Percentiles rank a stretch among this genome's conserved stretches.
These are phyloP conservation scores for Pistacia integerrima DNA, from an alignment of 345 rosid species.

Conservation along the genomic window DNA sequence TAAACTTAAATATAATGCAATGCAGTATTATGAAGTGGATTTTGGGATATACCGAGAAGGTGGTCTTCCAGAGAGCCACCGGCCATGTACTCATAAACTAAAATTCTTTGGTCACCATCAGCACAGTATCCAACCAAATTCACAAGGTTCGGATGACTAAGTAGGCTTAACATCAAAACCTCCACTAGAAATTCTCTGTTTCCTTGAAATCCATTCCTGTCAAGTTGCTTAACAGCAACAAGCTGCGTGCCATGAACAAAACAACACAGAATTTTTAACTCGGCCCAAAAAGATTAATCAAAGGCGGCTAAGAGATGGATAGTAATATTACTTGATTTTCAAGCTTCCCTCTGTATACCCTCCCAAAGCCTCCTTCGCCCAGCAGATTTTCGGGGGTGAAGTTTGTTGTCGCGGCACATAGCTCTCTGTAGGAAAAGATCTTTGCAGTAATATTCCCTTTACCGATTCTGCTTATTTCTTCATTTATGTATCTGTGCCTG, in stretches of 20 bases:
- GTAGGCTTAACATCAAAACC: conserved; percentile 73
- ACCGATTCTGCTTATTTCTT: conserved; percentile 62
- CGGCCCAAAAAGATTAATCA: not conserved
- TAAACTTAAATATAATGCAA: too few species aligned
- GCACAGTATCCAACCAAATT: conserved; percentile 77
- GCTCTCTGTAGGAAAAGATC: conserved; percentile 63
- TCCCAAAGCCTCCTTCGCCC: conserved; percentile 98
- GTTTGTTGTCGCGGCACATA: conserved; percentile 63
- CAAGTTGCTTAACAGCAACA: conserved; percentile 82
- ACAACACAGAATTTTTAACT: conserved; percentile 12
- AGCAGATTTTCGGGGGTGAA: conserved; percentile 65
- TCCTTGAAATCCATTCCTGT: conserved; percentile 85
- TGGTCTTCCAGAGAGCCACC: conserved; percentile 80
- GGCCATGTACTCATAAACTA: conserved; percentile 71
- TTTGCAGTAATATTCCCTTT: conserved; percentile 68
- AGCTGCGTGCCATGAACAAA: conserved; percentile 30
- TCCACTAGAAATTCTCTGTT: conserved; percentile 80
- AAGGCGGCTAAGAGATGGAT: not conserved
- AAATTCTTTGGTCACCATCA: conserved; percentile 72
- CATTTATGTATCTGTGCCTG: conserved; percentile 64
- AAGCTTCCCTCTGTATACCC: conserved; percentile 74
- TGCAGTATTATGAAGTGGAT: too few species aligned
- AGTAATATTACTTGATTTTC: conserved; percentile 49
- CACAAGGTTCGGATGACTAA: conserved; percentile 69
- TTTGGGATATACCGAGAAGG: conserved; percentile 56